Evolutionary conservation across 768 basidiomycete species (phyloP), one percentile per base, ranked within the genome.

Genomic region (Russula dissimulans): DNA sequence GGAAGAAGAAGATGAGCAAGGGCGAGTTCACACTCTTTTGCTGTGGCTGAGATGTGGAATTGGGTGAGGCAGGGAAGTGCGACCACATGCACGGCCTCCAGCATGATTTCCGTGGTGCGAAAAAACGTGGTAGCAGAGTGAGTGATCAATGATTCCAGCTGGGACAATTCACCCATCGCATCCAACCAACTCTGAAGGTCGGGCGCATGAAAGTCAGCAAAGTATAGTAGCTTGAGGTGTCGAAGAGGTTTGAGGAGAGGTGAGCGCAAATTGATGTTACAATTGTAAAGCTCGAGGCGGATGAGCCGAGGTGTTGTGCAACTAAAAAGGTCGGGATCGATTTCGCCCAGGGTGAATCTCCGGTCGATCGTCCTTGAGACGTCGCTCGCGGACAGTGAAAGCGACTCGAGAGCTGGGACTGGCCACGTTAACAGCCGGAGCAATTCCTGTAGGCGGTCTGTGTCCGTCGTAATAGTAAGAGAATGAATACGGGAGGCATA

Each of bases 1-100:
- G 62, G 62, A 3, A 60, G 43, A 15, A 41, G 4, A 18, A 63
- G 58, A 42, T 60, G 49, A 4, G 50, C 34, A 5, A 58, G 43
- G 2, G 50, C 34, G n/a, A 58, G 26, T 6, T 18, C 49, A 45
- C 57, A 58, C n/a, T 58, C 49, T 18, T 2, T 14, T 15, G 57
- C 34, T 22, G 42, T 1, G 12, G 50, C 22, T n/a, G 43, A 31
- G 22, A 45, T 34, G 7, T 52, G 11, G 7, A 58, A 17, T 5
- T 31, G 8, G 11, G 18, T 45, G 3, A 58, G 51, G 38, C 18
- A 52, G 3, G 38, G 51, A 15, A 52, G 51, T 3, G 51, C 39
- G 26, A 29, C 51, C 22, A 39, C 14, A 22, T 15, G 51, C 26
- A 46, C 26, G 45, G 22, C 22, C 44, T 45, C 44, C 4, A 3